phyloP scores from a whole-genome alignment of 192 early-diverging fungal genomes.

The Backusella circina region DNA sequence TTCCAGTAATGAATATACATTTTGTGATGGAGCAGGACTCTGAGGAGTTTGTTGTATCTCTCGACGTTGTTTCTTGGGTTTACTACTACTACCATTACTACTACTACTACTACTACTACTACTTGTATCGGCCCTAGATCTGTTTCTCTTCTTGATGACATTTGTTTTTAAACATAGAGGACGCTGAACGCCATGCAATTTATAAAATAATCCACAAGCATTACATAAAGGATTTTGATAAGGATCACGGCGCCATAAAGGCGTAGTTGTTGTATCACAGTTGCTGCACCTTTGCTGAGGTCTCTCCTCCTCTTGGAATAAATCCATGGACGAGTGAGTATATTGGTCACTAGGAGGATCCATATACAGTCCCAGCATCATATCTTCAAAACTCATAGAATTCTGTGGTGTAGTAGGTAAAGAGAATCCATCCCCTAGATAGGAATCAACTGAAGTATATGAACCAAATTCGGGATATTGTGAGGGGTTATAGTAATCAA shows the following conservation, averaged over 20 bases:
- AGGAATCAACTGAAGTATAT: background rate
- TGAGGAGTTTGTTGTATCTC: background rate
- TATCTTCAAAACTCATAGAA: slow-evolving; percentile 27
- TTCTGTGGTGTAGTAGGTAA: background rate
- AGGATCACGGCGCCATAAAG: slow-evolving; percentile 92
- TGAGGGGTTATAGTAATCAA: background rate
- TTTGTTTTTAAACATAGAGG: slow-evolving; percentile 88
- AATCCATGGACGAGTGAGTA: background rate
- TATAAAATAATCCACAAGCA: slow-evolving; percentile 94
- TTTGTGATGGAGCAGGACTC: background rate
- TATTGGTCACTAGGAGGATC: background rate
- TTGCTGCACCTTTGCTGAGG: slow-evolving; percentile 15
- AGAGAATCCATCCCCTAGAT: background rate
- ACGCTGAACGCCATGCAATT: slow-evolving; percentile 86
- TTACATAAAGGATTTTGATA: slow-evolving; percentile 93
- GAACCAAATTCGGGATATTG: background rate
- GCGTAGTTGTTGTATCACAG: slow-evolving; percentile 66
- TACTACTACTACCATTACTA: too few species aligned
- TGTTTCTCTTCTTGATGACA: slow-evolving; percentile 89
- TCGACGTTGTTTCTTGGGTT: background rate
- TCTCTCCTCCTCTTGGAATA: background rate
- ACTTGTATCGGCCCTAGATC: slow-evolving; percentile 21
- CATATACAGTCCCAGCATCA: slow-evolving; percentile 25
- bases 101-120: too few species aligned
- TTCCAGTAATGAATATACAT: slow-evolving; percentile 17